These are phyloP conservation scores for Tetrahymena elliotti DNA, from an alignment of 73 alveolate genomes.

Conservation along the genomic window DNA sequence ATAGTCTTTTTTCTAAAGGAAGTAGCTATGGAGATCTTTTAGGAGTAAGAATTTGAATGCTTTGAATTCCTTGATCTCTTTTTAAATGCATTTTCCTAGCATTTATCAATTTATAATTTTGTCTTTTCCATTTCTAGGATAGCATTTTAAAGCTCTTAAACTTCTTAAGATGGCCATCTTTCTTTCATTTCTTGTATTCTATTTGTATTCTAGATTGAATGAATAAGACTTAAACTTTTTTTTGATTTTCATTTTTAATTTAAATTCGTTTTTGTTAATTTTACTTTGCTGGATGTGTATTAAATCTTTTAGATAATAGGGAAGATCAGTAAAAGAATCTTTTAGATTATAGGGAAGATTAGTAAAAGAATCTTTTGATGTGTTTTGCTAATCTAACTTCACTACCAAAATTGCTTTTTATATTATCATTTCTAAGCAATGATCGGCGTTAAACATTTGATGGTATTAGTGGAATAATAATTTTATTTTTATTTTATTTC, in stretches of 20 bases:
- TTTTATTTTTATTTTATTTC: background rate
- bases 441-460: background rate
- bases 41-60: background rate
- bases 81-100: background rate
- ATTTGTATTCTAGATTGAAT: background rate
- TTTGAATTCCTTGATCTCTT: background rate
- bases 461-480: background rate
- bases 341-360: background rate
- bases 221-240: background rate
- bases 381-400: background rate
- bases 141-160: background rate
- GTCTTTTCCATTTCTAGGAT: background rate
- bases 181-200: background rate
- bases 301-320: background rate
- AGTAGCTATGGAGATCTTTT: background rate
- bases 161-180: background rate
- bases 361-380: background rate
- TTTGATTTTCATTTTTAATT: too few relatives aligned
- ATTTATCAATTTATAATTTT: background rate
- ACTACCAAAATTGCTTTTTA: background rate
- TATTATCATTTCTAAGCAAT: background rate
- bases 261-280: background rate
- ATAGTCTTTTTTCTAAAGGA: too few relatives aligned
- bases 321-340: too few relatives aligned
- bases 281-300: background rate